Evolutionary conservation across 805 yeast genomes (phyloP).

Genomic region (Teunomyces panamensis): DNA sequence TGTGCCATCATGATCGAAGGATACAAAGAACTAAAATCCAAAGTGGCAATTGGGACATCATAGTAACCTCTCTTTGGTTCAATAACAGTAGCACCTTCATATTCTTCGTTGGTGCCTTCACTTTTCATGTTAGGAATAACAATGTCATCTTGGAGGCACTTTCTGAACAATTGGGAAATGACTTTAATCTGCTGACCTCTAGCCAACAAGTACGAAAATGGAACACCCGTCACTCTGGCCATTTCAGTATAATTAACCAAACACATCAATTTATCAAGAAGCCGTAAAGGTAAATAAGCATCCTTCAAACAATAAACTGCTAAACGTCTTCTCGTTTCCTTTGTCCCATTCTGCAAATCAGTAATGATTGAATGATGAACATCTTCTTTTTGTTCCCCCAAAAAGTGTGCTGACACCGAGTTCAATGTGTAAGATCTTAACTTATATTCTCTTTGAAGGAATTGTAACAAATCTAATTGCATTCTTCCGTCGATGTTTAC

Average conservation of each 20-base stretch:
- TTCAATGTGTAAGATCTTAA: slow-evolving; percentile 91
- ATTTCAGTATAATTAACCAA: slow-evolving; percentile 95
- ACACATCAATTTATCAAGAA: slow-evolving; percentile 92
- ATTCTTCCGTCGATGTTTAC: slow-evolving; percentile 94
- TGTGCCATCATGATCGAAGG: slow-evolving; percentile 99
- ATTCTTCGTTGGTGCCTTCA: slow-evolving; percentile 83
- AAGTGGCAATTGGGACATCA: slow-evolving; percentile 94
- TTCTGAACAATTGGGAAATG: slow-evolving; percentile 89
- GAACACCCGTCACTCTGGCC: slow-evolving; percentile 99
- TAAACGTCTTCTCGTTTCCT: slow-evolving; percentile 88
- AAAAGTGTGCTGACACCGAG: slow-evolving; percentile 90
- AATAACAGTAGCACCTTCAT: slow-evolving; percentile 99
- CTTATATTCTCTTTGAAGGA: slow-evolving; percentile 91
- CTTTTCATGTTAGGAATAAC: slow-evolving; percentile 87
- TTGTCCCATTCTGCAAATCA: slow-evolving; percentile 85
- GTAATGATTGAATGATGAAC: slow-evolving; percentile 97
- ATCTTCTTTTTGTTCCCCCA: slow-evolving; percentile 96
- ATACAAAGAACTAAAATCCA: slow-evolving; percentile 95
- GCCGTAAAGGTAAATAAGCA: slow-evolving; percentile 85
- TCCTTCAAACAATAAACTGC: slow-evolving; percentile 98
- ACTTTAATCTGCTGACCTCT: slow-evolving; percentile 99
- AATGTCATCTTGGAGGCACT: slow-evolving; percentile 81
- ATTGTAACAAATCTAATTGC: slow-evolving; percentile 90
- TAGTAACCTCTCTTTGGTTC: slow-evolving; percentile 96
- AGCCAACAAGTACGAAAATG: slow-evolving; percentile 80